Conservation (phyloP, 2,329 filamentous ascomycete species). For the Ceratocystiopsis sp. region DNA sequence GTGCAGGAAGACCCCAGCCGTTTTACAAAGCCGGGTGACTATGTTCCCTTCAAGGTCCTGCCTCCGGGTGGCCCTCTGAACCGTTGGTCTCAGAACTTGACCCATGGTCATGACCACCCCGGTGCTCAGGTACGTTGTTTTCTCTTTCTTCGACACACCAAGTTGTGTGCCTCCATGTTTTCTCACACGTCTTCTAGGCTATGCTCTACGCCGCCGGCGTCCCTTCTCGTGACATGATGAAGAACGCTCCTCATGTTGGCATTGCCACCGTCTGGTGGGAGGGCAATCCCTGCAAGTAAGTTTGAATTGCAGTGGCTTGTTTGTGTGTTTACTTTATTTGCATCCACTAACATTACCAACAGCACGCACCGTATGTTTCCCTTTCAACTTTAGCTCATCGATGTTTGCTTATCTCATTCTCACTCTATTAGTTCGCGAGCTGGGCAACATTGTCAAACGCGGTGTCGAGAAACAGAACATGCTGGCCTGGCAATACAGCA, state of each 20-base stretch:
- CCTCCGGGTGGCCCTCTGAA: conserved; percentile 48
- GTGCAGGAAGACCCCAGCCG: neutral
- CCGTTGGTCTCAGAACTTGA: conserved; percentile 70
- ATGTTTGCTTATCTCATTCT: no score
- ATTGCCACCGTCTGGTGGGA: conserved; percentile 95
- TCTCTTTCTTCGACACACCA: neutral
- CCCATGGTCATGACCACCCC: conserved; percentile 74
- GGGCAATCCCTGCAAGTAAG: conserved; percentile 87
- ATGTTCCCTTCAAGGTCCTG: conserved; percentile 34
- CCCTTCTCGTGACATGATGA: conserved; percentile 68
- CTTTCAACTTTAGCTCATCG: no score
- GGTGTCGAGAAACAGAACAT: conserved; percentile 67
- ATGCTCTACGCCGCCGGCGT: conserved; percentile 94
- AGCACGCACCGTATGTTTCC: conserved; percentile 22
- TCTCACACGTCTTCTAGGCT: conserved; percentile 32
- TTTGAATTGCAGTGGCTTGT: no score
- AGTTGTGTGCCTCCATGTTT: no score
- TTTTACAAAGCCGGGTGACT: conserved; percentile 30
- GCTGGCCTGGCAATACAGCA: conserved; percentile 91
- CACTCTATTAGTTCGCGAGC: conserved; percentile 47
- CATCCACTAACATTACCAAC: neutral
- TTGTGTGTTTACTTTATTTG: no score
- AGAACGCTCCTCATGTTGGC: conserved; percentile 77
- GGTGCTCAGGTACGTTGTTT: conserved; percentile 54
- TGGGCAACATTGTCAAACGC: conserved; percentile 76